Evolutionary conservation across 2,329 filamentous ascomycete species (phyloP).

Genomic region (Hymenoscyphus occultus): DNA sequence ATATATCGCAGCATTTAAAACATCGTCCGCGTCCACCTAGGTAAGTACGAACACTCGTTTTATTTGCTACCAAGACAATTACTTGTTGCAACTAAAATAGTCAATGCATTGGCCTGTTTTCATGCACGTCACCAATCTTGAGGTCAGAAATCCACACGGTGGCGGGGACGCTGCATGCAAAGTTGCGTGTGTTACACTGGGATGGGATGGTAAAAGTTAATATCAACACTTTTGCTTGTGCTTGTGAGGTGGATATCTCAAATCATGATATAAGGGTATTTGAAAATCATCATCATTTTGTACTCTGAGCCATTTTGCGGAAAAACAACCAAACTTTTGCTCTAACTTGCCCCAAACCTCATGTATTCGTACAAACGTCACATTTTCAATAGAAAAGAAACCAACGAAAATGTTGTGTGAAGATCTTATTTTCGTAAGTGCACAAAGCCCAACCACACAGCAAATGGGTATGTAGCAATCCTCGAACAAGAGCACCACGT

Average conservation of each 20-base stretch:
- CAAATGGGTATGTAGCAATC: constrained; percentile 54
- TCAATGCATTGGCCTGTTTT: neutral
- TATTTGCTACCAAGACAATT: neutral
- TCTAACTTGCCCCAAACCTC: constrained; percentile 2
- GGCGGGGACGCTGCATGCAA: neutral
- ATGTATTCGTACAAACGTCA: constrained; percentile 5
- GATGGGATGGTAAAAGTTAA: neutral
- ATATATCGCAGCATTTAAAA: neutral
- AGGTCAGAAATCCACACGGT: neutral
- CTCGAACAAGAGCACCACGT: constrained; percentile 61
- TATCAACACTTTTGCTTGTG: neutral
- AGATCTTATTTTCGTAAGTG: constrained; percentile 61
- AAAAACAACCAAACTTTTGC: neutral
- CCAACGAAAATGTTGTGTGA: constrained; percentile 38
- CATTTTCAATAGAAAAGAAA: constrained; percentile 6
- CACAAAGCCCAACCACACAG: constrained; percentile 36
- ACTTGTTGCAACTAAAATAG: neutral
- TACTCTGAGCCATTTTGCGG: neutral
- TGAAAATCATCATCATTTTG: constrained; percentile 5
- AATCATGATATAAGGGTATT: neutral
- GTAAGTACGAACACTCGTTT: neutral
- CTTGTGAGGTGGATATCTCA: neutral
- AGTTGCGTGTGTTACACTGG: neutral
- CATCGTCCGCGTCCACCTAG: neutral
- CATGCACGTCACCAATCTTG: neutral